Conservation (phyloP, 306 rosid genomes). For the Lupinus albus region DNA sequence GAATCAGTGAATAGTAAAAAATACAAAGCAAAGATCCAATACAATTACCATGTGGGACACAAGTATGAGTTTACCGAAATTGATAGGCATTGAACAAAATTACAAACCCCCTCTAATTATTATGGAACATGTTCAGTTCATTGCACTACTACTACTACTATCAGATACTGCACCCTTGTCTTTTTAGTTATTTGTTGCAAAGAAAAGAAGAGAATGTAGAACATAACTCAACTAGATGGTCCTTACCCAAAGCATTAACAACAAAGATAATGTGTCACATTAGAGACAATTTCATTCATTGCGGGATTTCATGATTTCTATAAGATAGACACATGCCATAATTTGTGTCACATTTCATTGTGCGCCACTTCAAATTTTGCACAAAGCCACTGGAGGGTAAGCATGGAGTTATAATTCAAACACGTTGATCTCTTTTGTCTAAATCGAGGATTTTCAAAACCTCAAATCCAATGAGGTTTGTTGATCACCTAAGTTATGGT, state of each 20-base stretch:
- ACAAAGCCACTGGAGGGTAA: background rate
- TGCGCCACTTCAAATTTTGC: background rate
- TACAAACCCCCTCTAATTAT: background rate
- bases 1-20: slow-evolving; percentile 19
- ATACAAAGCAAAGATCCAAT: slow-evolving; percentile 13
- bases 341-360: slow-evolving; percentile 7
- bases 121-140: slow-evolving; percentile 21
- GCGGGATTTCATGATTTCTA: background rate
- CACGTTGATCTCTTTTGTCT: background rate
- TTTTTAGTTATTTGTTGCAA: background rate
- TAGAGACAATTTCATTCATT: background rate
- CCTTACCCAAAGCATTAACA: background rate
- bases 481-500: background rate
- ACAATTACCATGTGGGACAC: slow-evolving; percentile 29
- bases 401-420: background rate
- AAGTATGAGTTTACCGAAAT: slow-evolving; percentile 37
- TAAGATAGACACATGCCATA: background rate
- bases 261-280: background rate
- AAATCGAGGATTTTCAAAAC: background rate
- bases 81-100: slow-evolving; percentile 18
- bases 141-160: background rate
- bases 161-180: background rate
- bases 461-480: background rate
- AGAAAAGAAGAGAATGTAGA: background rate
- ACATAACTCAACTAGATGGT: background rate